Evolutionary conservation across 164 flowering plant genomes (phyloP), one percentile per base, ranked within the genome.

Genomic region (Kalanchoe fedtschenkoi): DNA sequence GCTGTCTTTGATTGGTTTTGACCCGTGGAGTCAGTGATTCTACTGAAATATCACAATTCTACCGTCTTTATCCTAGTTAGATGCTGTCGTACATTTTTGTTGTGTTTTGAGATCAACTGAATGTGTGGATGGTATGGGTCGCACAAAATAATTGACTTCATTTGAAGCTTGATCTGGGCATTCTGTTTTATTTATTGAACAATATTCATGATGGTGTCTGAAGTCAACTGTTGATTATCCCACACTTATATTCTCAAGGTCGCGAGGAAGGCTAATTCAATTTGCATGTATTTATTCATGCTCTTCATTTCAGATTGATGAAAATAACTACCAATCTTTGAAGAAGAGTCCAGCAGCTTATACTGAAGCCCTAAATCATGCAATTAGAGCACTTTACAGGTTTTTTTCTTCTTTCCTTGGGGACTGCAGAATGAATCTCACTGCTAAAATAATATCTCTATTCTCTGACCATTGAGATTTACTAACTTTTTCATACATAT

Each of bases 351-450:
- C 92, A 54, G 88, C 92, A 65, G 60, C 71, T 60, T 86, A 88
- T 71, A 68, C 81, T 37, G 81, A 75, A 70, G 68, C 77, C 28
- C 64, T 88, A 76, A 75, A 71, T 76, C 76, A 76, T 64, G 86
- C 91, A 34, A 69, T 80, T 59, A 82, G 96, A 79, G 95, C 92
- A 17, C 75, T 93, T 64, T 73, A 86, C 75, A 87, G 98, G 98
- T 92, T 58, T 72, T 72, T 42, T 39, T 57, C 72, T n/a, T 44
- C n/a, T 46, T 13, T 47, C 30, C 29, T 9, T 24, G 3, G 1
- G 1, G 10, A 22, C 13, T 47, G 22, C 3, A 10, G 13, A 28
- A 51, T 51, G 56, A 51, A 24, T 51, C 56, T 24, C 8, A 51
- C 24, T 8, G 5, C 24, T 51, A 32, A 26, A 51, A 37, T 51